phyloP scores from a whole-genome alignment of 2,329 filamentous ascomycete genomes.

The Ustulina deusta region DNA sequence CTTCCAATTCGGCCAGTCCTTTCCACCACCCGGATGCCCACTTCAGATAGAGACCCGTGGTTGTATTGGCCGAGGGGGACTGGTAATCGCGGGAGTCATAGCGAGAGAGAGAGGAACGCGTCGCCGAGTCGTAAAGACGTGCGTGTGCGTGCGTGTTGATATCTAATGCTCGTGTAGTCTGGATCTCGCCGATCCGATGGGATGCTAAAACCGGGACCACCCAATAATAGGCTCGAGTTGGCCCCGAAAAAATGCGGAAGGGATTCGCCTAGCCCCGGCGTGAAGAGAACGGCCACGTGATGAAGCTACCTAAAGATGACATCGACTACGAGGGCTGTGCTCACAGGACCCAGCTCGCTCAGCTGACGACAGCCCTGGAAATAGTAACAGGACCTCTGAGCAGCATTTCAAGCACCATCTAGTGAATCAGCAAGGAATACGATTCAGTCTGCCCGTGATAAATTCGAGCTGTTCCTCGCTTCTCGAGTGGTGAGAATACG shows the following conservation, averaged over 20 bases:
- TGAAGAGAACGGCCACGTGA: conserved; percentile 29
- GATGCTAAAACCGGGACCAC: conserved; percentile 15
- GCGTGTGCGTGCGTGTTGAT: background rate
- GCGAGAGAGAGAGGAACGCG: background rate
- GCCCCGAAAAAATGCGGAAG: conserved; percentile 21
- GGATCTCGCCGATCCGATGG: conserved; percentile 7
- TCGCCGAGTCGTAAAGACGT: conserved; percentile 12
- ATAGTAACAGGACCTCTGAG: conserved; percentile 11
- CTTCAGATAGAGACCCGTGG: conserved; percentile 1
- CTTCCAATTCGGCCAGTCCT: conserved; percentile 21
- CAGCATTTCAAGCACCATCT: background rate
- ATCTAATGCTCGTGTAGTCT: background rate
- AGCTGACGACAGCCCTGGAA: conserved; percentile 30
- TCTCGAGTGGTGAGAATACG: background rate
- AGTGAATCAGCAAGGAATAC: background rate
- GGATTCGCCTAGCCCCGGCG: conserved; percentile 35
- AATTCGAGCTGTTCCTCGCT: background rate
- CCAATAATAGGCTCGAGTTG: background rate
- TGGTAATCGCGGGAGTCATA: conserved; percentile 3
- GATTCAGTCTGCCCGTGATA: background rate
- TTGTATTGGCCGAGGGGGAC: conserved; percentile 12
- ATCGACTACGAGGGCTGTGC: conserved; percentile 16
- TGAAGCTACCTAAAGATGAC: conserved; percentile 13
- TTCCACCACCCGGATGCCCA: background rate
- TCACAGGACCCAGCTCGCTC: conserved; percentile 17